Conservation (phyloP, 2,329 filamentous ascomycete species). For the Monosporascus sp. region DNA sequence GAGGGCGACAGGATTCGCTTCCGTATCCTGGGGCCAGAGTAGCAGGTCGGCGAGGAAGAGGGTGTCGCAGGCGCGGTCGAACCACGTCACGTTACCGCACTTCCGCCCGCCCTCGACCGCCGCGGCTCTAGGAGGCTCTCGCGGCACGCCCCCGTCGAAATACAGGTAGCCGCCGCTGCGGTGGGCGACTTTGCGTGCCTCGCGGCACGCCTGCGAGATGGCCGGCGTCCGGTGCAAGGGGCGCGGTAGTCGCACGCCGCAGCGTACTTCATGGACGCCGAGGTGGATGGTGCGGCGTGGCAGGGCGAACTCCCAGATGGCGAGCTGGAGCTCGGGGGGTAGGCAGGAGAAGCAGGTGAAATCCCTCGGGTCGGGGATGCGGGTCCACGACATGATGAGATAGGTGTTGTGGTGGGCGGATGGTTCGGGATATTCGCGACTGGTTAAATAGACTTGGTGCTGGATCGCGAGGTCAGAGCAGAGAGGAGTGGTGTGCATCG, state of each 20-base stretch:
- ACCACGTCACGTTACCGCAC: background rate
- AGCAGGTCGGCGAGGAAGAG: background rate
- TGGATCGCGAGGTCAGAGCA: no score
- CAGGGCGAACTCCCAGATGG: background rate
- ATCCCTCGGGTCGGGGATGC: background rate
- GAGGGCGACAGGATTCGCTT: background rate
- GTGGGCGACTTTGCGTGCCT: background rate
- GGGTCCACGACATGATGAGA: no score
- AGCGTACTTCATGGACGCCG: background rate
- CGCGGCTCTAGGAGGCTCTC: no score
- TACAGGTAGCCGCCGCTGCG: background rate
- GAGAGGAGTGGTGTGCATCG: no score
- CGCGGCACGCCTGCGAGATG: background rate
- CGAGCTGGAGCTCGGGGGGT: background rate
- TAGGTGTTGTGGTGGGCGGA: no score
- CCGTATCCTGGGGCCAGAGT: background rate
- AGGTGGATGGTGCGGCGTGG: background rate
- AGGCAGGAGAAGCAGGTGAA: background rate
- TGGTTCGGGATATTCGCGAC: no score
- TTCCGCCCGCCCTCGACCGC: no score
- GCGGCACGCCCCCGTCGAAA: background rate
- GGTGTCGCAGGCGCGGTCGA: background rate
- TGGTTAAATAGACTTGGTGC: no score
- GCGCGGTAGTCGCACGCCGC: background rate
- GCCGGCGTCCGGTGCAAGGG: background rate